phyloP scores from a whole-genome alignment of 805 yeast species.

The Yarrowia keelungensis region DNA sequence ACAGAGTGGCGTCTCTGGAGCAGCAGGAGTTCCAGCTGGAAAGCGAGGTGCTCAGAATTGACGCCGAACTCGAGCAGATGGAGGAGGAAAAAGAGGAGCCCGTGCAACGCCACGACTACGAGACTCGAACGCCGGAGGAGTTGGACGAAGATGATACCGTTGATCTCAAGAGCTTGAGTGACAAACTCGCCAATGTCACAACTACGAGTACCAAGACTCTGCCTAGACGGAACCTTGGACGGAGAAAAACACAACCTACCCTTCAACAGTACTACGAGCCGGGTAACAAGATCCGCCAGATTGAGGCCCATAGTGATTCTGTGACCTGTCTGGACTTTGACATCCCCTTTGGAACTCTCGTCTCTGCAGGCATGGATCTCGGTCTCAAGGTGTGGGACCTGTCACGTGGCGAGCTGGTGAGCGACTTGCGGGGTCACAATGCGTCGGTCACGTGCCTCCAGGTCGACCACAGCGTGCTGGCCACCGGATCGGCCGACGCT shows the following conservation, averaged over 20 bases:
- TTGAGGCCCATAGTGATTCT: slow-evolving; percentile 61
- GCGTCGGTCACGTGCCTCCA: slow-evolving; percentile 67
- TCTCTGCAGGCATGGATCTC: slow-evolving; percentile 79
- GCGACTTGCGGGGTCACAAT: slow-evolving; percentile 64
- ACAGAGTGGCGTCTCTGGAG: slow-evolving; percentile 66
- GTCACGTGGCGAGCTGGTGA: slow-evolving; percentile 59
- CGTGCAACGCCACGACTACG: background rate
- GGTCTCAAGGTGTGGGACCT: slow-evolving; percentile 86
- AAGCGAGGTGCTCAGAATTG: slow-evolving; percentile 45
- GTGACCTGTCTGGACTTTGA: slow-evolving; percentile 71
- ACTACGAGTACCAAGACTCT: slow-evolving; percentile 11
- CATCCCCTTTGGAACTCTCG: slow-evolving; percentile 75
- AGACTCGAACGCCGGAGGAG: slow-evolving; percentile 29
- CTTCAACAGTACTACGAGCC: slow-evolving; percentile 68
- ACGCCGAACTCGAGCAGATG: slow-evolving; percentile 38
- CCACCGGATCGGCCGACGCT: slow-evolving; percentile 70
- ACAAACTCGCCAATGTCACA: background rate
- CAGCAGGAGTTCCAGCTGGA: slow-evolving; percentile 65
- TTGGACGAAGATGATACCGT: slow-evolving; percentile 8
- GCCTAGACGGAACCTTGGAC: slow-evolving; percentile 46
- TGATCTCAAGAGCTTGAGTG: background rate
- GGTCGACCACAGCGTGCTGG: slow-evolving; percentile 58
- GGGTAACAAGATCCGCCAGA: slow-evolving; percentile 60
- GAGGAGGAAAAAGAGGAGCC: slow-evolving; percentile 14
- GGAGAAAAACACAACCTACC: slow-evolving; percentile 64